Evolutionary conservation across 345 rosid genomes (phyloP).

Genomic region (Gossypium turneri): DNA sequence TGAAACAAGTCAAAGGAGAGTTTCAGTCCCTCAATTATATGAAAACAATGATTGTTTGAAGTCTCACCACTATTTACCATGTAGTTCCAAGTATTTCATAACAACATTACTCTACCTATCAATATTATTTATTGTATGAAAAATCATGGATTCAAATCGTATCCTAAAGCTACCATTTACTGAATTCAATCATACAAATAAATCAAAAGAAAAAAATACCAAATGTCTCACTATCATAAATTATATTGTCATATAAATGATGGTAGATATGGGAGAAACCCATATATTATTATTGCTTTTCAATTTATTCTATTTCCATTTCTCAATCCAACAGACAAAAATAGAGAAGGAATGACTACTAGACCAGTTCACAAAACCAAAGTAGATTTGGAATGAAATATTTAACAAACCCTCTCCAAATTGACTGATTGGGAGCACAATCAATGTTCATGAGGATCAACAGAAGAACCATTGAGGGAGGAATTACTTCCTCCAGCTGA

Average conservation of each 20-base stretch:
- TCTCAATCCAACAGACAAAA: background rate
- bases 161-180: background rate
- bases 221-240: background rate
- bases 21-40: background rate
- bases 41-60: background rate
- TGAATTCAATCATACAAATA: background rate
- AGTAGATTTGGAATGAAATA: background rate
- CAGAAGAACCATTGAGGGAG: background rate
- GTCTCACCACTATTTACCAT: background rate
- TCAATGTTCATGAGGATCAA: background rate
- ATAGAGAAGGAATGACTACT: background rate
- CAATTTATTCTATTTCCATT: background rate
- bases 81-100: background rate
- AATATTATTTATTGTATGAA: background rate
- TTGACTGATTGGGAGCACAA: background rate
- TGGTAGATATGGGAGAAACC: background rate
- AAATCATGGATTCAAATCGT: background rate
- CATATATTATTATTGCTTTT: conserved; percentile 5
- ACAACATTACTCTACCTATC: too few relatives aligned
- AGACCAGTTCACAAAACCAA: background rate
- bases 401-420: background rate
- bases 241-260: background rate
- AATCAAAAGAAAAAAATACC: background rate
- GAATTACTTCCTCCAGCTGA: background rate
- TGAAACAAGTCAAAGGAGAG: background rate